phyloP scores from a whole-genome alignment of 2,329 filamentous ascomycete genomes.

The Dactylonectria estremocensis region DNA sequence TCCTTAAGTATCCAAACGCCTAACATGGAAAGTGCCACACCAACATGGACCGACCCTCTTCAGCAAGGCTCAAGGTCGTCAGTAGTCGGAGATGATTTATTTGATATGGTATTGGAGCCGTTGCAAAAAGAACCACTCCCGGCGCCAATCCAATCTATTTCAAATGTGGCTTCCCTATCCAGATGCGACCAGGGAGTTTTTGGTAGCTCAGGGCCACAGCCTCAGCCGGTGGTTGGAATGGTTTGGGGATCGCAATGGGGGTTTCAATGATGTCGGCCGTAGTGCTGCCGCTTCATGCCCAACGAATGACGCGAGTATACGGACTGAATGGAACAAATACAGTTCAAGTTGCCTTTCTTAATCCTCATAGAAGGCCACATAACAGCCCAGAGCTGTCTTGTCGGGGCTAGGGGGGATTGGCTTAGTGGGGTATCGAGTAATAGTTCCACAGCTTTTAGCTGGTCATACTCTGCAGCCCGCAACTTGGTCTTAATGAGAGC shows the following conservation, averaged over 20 bases:
- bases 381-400: too few relatives aligned
- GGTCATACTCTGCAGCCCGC: too few relatives aligned
- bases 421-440: too few relatives aligned
- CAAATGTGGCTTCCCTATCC: not conserved
- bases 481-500: too few relatives aligned
- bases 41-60: conserved; percentile 43
- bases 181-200: conserved; percentile 14
- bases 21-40: conserved; percentile 39
- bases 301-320: not conserved
- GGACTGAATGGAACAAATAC: not conserved
- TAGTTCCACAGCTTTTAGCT: too few relatives aligned
- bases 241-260: conserved; percentile 41
- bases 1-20: conserved; percentile 43
- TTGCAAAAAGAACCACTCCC: not conserved
- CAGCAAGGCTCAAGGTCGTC: conserved; percentile 37
- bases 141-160: not conserved
- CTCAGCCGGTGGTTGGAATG: conserved; percentile 12
- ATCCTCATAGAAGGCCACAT: too few relatives aligned
- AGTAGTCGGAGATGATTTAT: conserved; percentile 40
- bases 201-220: conserved; percentile 4
- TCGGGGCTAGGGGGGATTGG: too few relatives aligned
- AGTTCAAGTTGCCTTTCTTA: not conserved
- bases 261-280: conserved; percentile 25
- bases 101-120: conserved; percentile 42
- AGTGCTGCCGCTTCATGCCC: not conserved